phyloP scores from a whole-genome alignment of 495 filamentous ascomycete genomes.

The Cudoniella acicularis region DNA sequence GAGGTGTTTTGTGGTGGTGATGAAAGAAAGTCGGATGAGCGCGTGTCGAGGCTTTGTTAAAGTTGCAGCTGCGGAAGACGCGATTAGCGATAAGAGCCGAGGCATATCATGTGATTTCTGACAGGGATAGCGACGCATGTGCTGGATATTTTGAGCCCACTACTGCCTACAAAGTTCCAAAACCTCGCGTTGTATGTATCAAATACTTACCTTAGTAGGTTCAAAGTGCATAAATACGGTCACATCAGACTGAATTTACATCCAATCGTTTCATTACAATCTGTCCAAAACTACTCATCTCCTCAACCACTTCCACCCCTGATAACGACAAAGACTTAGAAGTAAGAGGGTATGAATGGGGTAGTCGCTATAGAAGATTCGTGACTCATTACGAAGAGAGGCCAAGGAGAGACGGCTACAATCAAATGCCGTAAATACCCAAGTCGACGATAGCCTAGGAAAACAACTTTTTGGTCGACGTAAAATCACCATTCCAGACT shows the following conservation, averaged over 20 bases:
- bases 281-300: conserved; percentile 14
- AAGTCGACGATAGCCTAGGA: conserved; percentile 27
- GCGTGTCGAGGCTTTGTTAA: not conserved
- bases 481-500: conserved; percentile 24
- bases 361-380: conserved; percentile 34
- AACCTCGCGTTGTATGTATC: not conserved
- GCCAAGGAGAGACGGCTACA: conserved; percentile 19
- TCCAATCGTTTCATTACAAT: conserved; percentile 19
- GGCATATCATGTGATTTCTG: not conserved
- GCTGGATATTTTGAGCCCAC: too few relatives aligned
- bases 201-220: not conserved
- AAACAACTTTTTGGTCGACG: conserved; percentile 27
- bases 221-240: too few relatives aligned
- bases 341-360: conserved; percentile 18
- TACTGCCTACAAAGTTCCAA: too few relatives aligned
- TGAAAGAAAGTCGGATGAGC: not conserved
- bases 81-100: not conserved
- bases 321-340: conserved; percentile 20
- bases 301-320: conserved; percentile 4
- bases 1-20: not conserved
- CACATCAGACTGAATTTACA: not conserved
- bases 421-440: conserved; percentile 19
- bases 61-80: not conserved
- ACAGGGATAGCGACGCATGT: too few relatives aligned
- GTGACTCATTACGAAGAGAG: conserved; percentile 28